These are phyloP conservation scores for Collybia sordida DNA, from an alignment of 768 basidiomycete species.

Conservation along the genomic window DNA sequence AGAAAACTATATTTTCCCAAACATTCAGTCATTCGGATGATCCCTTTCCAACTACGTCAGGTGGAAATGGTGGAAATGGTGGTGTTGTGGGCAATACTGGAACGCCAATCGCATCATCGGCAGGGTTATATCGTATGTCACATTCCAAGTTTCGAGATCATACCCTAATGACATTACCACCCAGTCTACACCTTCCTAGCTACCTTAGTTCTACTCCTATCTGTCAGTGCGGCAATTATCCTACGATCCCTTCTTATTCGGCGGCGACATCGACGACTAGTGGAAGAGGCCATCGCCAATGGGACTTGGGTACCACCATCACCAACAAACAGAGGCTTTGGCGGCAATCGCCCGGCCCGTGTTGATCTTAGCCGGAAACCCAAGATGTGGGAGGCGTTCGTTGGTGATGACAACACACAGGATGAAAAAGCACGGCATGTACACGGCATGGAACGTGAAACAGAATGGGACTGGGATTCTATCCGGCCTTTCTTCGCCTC, in stretches of 20 bases:
- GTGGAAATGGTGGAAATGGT: neutral
- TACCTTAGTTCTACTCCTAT: conserved; percentile 65
- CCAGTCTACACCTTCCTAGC: conserved; percentile 55
- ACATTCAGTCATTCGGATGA: neutral
- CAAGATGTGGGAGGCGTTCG: conserved; percentile 44
- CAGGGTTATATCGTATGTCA: conserved; percentile 32
- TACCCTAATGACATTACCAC: neutral
- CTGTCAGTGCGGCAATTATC: conserved; percentile 68
- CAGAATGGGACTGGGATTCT: conserved; percentile 30
- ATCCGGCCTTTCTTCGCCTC: conserved; percentile 32
- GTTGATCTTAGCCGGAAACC: conserved; percentile 49
- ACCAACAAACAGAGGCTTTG: conserved; percentile 13
- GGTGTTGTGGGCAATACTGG: conserved; percentile 2
- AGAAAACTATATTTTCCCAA: no score
- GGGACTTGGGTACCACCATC: conserved; percentile 57
- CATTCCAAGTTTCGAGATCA: neutral
- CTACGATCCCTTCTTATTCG: conserved; percentile 64
- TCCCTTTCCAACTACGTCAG: neutral
- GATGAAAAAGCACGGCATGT: neutral
- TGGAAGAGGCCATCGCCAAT: conserved; percentile 64
- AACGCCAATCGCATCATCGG: conserved; percentile 6
- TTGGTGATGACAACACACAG: conserved; percentile 20
- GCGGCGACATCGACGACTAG: conserved; percentile 53
- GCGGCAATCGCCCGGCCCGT: conserved; percentile 14
- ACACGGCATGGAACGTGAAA: neutral